Conservation (phyloP, 2,329 filamentous ascomycete species). For the Malbranchea zuffiana region DNA sequence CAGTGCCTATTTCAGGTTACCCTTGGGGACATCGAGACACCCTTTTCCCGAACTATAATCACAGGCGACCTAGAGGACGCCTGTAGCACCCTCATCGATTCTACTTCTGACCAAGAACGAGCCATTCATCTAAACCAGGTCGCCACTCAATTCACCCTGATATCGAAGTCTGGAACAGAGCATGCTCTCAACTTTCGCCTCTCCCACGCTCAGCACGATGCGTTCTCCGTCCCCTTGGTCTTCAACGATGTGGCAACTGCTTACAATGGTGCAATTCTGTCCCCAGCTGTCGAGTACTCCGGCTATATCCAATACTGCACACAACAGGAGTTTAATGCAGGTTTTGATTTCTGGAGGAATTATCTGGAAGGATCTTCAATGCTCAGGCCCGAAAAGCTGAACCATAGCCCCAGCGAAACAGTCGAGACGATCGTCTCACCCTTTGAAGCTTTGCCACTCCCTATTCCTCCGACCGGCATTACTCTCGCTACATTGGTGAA, state of each 20-base stretch:
- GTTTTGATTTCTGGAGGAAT: not conserved
- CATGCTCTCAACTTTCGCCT: slow-evolving; percentile 40
- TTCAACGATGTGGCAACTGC: slow-evolving; percentile 44
- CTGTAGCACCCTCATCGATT: no score
- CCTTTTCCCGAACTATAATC: not conserved
- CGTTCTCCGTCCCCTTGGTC: slow-evolving; percentile 47
- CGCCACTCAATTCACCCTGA: no score
- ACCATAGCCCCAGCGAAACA: no score
- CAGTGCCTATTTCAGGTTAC: not conserved
- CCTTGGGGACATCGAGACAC: not conserved
- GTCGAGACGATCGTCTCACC: no score
- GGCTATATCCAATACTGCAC: slow-evolving; percentile 2
- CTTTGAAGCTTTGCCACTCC: no score
- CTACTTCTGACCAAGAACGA: no score
- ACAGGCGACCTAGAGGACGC: slow-evolving; percentile 30
- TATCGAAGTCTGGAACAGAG: no score
- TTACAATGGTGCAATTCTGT: slow-evolving; percentile 24
- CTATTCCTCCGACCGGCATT: slow-evolving; percentile 33
- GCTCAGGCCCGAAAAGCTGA: no score
- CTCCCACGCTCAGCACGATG: slow-evolving; percentile 54
- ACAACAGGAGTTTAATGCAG: not conserved
- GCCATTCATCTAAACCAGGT: no score
- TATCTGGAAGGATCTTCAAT: no score
- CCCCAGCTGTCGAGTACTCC: slow-evolving; percentile 24
- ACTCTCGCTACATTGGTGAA: slow-evolving; percentile 49